These are phyloP conservation scores for Schwanniomyces yamadae DNA, from an alignment of 805 yeast genomes.

Conservation along the genomic window DNA sequence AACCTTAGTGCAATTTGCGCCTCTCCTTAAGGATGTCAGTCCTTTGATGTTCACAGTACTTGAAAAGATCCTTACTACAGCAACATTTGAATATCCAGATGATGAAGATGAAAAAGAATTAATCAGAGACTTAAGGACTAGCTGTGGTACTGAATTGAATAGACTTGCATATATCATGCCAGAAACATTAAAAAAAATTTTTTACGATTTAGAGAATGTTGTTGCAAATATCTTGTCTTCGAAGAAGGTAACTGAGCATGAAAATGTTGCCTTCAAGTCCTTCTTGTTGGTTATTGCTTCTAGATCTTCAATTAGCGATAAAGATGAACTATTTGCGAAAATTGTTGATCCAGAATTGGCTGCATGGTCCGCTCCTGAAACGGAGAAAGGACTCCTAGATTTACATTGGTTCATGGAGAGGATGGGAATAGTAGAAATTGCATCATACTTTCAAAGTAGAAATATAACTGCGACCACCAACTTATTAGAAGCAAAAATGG, in stretches of 20 bases:
- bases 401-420: slow-evolving; percentile 98
- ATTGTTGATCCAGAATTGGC: slow-evolving; percentile 91
- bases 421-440: slow-evolving; percentile 90
- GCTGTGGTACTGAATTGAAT: slow-evolving; percentile 93
- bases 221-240: slow-evolving; percentile 68
- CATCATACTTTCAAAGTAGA: slow-evolving; percentile 81
- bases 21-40: slow-evolving; percentile 75
- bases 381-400: slow-evolving; percentile 85
- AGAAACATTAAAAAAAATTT: slow-evolving; percentile 76
- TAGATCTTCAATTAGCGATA: slow-evolving; percentile 70
- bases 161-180: slow-evolving; percentile 95
- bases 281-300: slow-evolving; percentile 90
- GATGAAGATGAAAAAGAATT: slow-evolving; percentile 69
- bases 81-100: slow-evolving; percentile 78
- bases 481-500: slow-evolving; percentile 78
- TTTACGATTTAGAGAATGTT: slow-evolving; percentile 78
- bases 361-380: slow-evolving; percentile 91
- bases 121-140: slow-evolving; percentile 82
- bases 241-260: slow-evolving; percentile 80
- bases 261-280: slow-evolving; percentile 89
- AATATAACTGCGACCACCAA: slow-evolving; percentile 77
- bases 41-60: slow-evolving; percentile 76
- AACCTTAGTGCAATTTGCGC: slow-evolving; percentile 91
- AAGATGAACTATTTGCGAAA: slow-evolving; percentile 73
- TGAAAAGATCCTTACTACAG: slow-evolving; percentile 79